phyloP scores from a whole-genome alignment of 768 basidiomycete genomes.

The Leucosporidium yakuticum region DNA sequence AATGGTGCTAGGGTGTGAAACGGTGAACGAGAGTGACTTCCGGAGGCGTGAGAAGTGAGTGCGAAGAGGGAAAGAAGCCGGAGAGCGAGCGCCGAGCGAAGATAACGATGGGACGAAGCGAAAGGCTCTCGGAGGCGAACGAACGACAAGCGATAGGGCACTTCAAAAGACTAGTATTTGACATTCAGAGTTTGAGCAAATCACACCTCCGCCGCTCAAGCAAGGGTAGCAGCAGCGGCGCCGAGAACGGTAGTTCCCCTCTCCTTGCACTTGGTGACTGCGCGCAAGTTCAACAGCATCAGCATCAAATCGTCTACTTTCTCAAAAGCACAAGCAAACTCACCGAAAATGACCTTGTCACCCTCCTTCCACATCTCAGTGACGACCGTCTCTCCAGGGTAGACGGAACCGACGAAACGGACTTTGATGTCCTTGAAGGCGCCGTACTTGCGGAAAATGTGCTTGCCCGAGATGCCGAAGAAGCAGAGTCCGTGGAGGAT shows the following conservation, averaged over 20 bases:
- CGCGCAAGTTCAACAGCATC: constrained; percentile 2
- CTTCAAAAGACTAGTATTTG: too few relatives aligned
- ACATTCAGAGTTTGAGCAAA: neutral
- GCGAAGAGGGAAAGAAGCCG: too few relatives aligned
- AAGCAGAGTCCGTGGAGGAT: constrained; percentile 80
- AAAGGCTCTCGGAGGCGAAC: too few relatives aligned
- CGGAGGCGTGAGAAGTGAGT: too few relatives aligned
- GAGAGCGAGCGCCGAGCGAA: too few relatives aligned
- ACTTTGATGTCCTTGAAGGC: constrained; percentile 89
- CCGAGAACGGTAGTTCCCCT: constrained; percentile 64
- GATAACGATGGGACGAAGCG: too few relatives aligned
- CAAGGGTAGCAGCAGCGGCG: constrained; percentile 70
- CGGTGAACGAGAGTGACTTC: too few relatives aligned
- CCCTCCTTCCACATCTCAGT: constrained; percentile 99
- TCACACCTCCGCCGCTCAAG: constrained; percentile 37
- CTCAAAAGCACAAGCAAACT: constrained; percentile 42
- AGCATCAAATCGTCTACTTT: neutral
- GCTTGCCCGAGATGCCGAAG: constrained; percentile 89
- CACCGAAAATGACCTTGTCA: constrained; percentile 81
- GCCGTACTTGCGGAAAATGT: constrained; percentile 81
- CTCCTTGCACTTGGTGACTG: constrained; percentile 86
- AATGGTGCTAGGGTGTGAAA: too few relatives aligned
- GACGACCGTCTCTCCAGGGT: constrained; percentile 88
- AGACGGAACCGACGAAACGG: constrained; percentile 86
- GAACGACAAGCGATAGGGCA: too few relatives aligned